Evolutionary conservation across 129 eudicot species (phyloP), one percentile per base, ranked within the genome.

Genomic region (Arctium lappa): DNA sequence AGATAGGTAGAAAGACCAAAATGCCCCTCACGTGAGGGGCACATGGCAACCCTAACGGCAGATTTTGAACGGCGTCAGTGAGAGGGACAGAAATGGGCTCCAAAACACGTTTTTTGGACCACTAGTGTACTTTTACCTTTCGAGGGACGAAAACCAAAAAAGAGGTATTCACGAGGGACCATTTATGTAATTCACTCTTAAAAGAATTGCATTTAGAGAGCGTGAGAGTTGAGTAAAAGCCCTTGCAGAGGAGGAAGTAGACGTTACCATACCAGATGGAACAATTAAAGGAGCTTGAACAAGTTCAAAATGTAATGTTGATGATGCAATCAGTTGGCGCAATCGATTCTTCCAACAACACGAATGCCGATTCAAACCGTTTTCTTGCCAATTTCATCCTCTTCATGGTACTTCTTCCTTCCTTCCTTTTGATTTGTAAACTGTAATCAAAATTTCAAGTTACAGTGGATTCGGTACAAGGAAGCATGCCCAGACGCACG

Each of bases 361-460:
- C 37, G 69, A 69, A 18, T 74, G 78, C 12, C 77, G 83, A 88
- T 73, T 88, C 97, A 18, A 83, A 86, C 63, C 94, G 93, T 87
- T 94, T 94, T 74, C 88, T 94, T 76, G 91, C 94, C 16, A 74
- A 91, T 82, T 85, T 91, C 85, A 80, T 85, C 80, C 91, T 87
- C 72, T 78, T 94, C 71, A 40, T 91, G 93, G 97, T 94, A 88
- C 32, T 8, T 9, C 38, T 40, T 32, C 16, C 11, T 12, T 44
- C 5, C 33, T 34, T 15, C 68, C 8, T 60, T 56, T n/a, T 74
- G 10, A 34, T 34, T 56, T 42, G 73, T n/a, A 0, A 44, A 46
- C 32, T 66, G 34, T 27, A 18, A 66, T 66, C 2, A 66, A 8
- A 66, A 66, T 27, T n/a, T 37, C 76, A 38, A 16, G 42, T 16